phyloP scores from a whole-genome alignment of 164 flowering plant species.

The Nymphaea thermarum region DNA sequence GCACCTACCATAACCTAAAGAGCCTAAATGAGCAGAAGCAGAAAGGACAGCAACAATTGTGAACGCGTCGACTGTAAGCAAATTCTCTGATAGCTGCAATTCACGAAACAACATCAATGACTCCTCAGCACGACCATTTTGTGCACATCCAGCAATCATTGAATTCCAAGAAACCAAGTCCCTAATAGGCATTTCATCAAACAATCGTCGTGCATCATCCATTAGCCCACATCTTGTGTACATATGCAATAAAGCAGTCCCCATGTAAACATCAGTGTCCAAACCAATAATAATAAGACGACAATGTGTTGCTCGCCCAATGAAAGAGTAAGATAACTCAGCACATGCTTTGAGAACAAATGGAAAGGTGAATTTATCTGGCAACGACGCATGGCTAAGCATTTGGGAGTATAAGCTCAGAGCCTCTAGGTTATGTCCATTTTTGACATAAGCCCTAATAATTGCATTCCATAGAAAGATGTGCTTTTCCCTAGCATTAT shows the following conservation, averaged over 20 bases:
- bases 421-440: constrained; percentile 21
- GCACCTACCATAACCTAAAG: constrained; percentile 27
- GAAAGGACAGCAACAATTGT: constrained; percentile 32
- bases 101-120: constrained; percentile 21
- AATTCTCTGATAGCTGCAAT: constrained; percentile 19
- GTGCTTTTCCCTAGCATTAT: constrained; percentile 24
- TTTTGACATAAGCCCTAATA: constrained; percentile 25
- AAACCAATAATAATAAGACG: constrained; percentile 21
- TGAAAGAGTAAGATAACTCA: constrained; percentile 10
- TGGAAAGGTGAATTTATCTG: constrained; percentile 27
- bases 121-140: constrained; percentile 18
- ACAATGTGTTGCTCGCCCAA: constrained; percentile 26
- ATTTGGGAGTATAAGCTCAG: constrained; percentile 13
- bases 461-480: constrained; percentile 30
- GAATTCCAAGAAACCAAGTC: constrained; percentile 33
- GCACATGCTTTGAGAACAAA: constrained; percentile 36
- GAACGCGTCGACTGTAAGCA: constrained; percentile 13
- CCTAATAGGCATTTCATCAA: constrained; percentile 22
- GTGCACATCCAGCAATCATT: constrained; percentile 23
- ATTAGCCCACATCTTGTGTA: constrained; percentile 24
- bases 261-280: constrained; percentile 27
- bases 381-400: constrained; percentile 11
- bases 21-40: constrained; percentile 22
- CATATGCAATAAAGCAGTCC: constrained; percentile 31
- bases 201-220: constrained; percentile 14